Percentiles rank a stretch among this genome's conserved stretches.
Evolutionary conservation across 1,139 yeast species (phyloP).

Genomic region (Scheffersomyces cryptocercus): DNA sequence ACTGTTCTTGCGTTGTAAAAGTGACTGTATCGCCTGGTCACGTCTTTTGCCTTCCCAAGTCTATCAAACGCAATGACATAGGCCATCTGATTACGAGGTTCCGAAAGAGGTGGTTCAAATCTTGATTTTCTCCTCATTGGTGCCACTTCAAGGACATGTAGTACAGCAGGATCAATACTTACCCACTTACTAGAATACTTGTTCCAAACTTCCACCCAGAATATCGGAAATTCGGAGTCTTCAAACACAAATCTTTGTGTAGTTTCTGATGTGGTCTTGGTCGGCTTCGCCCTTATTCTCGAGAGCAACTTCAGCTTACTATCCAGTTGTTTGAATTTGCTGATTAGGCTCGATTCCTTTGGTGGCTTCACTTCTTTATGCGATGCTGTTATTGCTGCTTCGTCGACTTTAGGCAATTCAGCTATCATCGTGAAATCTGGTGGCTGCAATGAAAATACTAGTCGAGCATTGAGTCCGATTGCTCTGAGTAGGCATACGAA

Average conservation of each 20-base stretch:
- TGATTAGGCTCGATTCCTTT: constrained; percentile 5
- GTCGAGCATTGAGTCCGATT: constrained; percentile 68
- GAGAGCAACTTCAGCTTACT: constrained; percentile 9
- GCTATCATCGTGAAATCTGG: constrained; percentile 68
- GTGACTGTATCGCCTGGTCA: constrained; percentile 78
- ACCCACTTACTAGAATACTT: constrained; percentile 70
- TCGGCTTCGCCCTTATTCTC: constrained; percentile 7
- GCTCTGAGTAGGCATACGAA: constrained; percentile 76
- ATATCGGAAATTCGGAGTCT: constrained; percentile 61
- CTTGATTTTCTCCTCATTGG: constrained; percentile 59
- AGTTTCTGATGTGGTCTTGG: neutral
- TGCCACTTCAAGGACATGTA: constrained; percentile 62
- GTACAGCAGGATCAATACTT: constrained; percentile 78
- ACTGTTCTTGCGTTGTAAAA: constrained; percentile 73
- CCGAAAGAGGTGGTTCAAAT: constrained; percentile 75
- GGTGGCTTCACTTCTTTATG: constrained; percentile 4
- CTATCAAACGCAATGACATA: constrained; percentile 80
- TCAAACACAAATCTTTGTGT: constrained; percentile 13
- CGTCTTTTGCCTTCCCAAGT: constrained; percentile 68
- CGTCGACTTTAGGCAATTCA: constrained; percentile 15
- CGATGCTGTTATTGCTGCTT: neutral
- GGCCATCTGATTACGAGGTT: constrained; percentile 58
- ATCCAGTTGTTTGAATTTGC: neutral
- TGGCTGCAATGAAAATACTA: constrained; percentile 84
- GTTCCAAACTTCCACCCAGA: constrained; percentile 97